Conservation (phyloP, 495 filamentous ascomycete species). For the Pyronema omphalodes region DNA sequence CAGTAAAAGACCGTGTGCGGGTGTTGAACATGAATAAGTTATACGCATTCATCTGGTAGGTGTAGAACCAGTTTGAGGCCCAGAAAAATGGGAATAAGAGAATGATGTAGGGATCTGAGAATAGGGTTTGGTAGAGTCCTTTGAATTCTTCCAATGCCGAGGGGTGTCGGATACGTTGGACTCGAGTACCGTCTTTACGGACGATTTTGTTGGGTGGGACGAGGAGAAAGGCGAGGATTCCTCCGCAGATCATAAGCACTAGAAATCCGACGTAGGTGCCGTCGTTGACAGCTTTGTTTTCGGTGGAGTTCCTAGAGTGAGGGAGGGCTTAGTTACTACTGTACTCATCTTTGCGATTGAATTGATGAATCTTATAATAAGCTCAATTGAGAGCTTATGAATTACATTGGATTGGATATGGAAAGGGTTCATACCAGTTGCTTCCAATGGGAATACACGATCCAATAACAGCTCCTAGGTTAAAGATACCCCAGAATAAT, state of each 20-base stretch:
- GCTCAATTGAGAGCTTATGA: not conserved
- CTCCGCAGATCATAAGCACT: conserved; percentile 64
- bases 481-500: conserved; percentile 92
- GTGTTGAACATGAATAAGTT: conserved; percentile 57
- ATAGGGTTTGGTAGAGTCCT: conserved; percentile 60
- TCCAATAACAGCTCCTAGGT: conserved; percentile 79
- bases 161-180: conserved; percentile 19
- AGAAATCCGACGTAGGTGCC: conserved; percentile 87
- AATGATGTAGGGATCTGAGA: conserved; percentile 56
- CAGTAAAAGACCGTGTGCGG: conserved; percentile 54
- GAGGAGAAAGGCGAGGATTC: conserved; percentile 51
- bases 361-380: not conserved
- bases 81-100: conserved; percentile 79
- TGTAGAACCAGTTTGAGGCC: conserved; percentile 66
- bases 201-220: conserved; percentile 58
- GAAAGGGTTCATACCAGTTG: not conserved
- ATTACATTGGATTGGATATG: not conserved
- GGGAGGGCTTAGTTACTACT: not conserved
- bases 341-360: too few species aligned
- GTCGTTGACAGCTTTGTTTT: conserved; percentile 45
- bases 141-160: conserved; percentile 41
- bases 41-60: conserved; percentile 43
- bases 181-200: conserved; percentile 56
- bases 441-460: conserved; percentile 35
- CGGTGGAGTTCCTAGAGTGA: conserved; percentile 23